Base-by-base conservation (phyloP, 768 basidiomycete species). In the Boletales sp. region DNA sequence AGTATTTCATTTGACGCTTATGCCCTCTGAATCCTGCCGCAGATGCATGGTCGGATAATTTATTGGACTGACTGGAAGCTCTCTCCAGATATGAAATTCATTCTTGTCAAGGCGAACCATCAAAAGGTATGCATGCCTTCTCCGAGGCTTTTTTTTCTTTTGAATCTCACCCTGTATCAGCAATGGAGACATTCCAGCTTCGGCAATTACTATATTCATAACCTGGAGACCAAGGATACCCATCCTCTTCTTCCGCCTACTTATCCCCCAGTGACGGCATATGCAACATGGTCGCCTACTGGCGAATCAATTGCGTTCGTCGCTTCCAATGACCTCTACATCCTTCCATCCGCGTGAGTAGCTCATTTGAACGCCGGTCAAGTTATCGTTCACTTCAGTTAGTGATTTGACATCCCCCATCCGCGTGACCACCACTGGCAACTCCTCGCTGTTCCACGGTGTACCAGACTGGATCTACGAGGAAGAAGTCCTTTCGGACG, bases 401-500 rank as follows among this genome's bases (percentile, higher is more conserved):
- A 76, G 72, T 18, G 58, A 69, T 8, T 65, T 70, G 3, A 63
- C 74, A 2, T 56, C 72, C 24, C 72, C 84, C 10, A 85, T 94
- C 43, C 84, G 86, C 10, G 76, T 98, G 10, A 99, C 95, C 2
- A 72, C 74, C 1, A 81, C 84, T 13, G 97, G 97, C 0, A 89
- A 86, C 45, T 77, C 82, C 0, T 86, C 87, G 0, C 75, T 94
- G 14, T 97, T 98, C 75, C 84, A 97, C 60, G 97, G 97, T 8
- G 88, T 97, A 2, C 90, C 93, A 0, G 93, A 97, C 65, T 98
- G 97, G 95, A 95, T 97, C 5, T 94, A 94, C 67, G 93, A 95
- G 66, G 92, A 95, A 63, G 93, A 97, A 64, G 82, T 97, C 19
- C 87, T 93, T 58, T 71, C 76, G 4, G 63, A 70, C 35, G 81